phyloP scores from a whole-genome alignment of 148 eudicot species.

The Camellia japonica region DNA sequence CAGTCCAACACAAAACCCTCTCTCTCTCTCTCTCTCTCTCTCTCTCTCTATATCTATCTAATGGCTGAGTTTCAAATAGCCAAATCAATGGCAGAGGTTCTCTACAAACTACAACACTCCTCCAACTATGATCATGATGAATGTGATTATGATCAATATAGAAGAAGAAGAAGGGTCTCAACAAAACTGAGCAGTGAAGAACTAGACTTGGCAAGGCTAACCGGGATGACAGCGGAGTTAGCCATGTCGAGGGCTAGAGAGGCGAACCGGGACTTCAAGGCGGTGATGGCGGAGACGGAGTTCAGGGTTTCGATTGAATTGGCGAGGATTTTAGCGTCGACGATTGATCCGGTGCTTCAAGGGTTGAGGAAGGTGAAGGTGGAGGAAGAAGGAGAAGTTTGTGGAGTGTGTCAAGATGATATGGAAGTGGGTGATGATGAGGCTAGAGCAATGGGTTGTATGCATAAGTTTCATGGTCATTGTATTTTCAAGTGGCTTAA shows the following conservation, averaged over 20 bases:
- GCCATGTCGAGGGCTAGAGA: background rate
- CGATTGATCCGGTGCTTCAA: background rate
- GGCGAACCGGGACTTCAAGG: background rate
- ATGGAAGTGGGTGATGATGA: background rate
- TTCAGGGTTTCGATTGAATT: background rate
- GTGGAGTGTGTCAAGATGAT: slow-evolving; percentile 14
- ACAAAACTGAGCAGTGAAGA: background rate
- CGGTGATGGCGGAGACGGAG: background rate
- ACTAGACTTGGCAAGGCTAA: background rate
- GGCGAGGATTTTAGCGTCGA: background rate
- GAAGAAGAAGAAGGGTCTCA: background rate
- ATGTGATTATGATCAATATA: background rate
- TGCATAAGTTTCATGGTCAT: background rate
- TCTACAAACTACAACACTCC: background rate
- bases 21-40: too few relatives aligned
- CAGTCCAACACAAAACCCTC: too few relatives aligned
- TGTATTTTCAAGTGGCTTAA: slow-evolving; percentile 11
- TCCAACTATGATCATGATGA: background rate
- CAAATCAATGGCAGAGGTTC: background rate
- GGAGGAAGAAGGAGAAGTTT: background rate
- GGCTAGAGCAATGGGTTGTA: background rate
- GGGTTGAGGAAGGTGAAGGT: background rate
- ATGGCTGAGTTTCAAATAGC: background rate
- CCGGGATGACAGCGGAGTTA: background rate
- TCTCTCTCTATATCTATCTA: too few relatives aligned